These are phyloP conservation scores for Hyphopichia pseudoburtonii DNA, from an alignment of 1,139 yeast genomes.

Conservation along the genomic window DNA sequence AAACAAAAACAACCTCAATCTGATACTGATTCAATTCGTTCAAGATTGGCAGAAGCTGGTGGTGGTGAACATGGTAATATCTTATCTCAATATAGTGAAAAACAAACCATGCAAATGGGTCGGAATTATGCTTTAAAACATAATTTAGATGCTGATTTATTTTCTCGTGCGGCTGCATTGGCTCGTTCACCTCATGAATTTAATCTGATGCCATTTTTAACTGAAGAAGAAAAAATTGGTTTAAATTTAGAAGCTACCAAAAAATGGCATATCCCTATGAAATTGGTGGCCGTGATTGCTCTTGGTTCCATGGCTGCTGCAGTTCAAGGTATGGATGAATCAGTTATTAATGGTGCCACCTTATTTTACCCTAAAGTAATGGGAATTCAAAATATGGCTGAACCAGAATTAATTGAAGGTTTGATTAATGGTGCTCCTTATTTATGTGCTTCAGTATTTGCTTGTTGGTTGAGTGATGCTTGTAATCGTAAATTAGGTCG, in stretches of 20 bases:
- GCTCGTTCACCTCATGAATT: constrained; percentile 66
- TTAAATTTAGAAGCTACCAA: constrained; percentile 60
- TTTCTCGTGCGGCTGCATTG: constrained; percentile 73
- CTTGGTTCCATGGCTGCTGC: constrained; percentile 81
- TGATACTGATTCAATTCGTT: constrained; percentile 25
- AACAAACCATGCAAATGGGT: constrained; percentile 72
- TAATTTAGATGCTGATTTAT: constrained; percentile 62
- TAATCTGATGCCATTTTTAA: constrained; percentile 56
- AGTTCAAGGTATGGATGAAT: constrained; percentile 82
- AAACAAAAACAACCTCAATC: constrained; percentile 14
- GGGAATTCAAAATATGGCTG: constrained; percentile 42
- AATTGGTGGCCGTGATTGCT: constrained; percentile 62
- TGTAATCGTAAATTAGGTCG: constrained; percentile 37
- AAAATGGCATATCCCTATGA: constrained; percentile 63
- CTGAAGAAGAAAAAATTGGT: constrained; percentile 58
- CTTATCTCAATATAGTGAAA: constrained; percentile 59
- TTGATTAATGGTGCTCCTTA: constrained; percentile 73
- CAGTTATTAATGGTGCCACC: constrained; percentile 75
- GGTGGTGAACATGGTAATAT: constrained; percentile 52
- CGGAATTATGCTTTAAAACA: constrained; percentile 63
- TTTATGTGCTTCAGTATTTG: constrained; percentile 59
- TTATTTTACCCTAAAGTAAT: constrained; percentile 56
- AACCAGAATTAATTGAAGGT: constrained; percentile 63
- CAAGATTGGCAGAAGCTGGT: constrained; percentile 18
- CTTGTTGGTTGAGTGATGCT: constrained; percentile 68